Evolutionary conservation across 768 basidiomycete genomes (phyloP), one percentile per base, ranked within the genome.

Genomic region (Trichaptum fuscoviolaceum): DNA sequence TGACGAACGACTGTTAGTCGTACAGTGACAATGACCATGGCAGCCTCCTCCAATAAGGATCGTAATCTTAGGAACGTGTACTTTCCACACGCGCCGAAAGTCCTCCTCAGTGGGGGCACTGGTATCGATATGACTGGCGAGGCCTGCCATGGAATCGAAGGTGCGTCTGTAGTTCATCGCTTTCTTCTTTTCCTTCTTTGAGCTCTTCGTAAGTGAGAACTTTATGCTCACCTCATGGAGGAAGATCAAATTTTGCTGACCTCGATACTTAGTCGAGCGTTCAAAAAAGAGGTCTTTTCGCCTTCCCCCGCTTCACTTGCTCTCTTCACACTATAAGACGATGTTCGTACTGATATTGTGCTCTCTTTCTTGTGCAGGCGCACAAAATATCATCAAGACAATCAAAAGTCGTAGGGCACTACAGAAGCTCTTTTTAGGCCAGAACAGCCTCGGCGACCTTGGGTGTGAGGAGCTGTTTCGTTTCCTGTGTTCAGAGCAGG

Each of bases 391-490:
- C 24, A 84, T 87, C 36, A 70, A 73, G 18, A 70, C 77, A 65
- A 83, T 89, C 61, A 77, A 75, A 3, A 75, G 77, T 24, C 83
- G 83, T n/a, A 77, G 76, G 23, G 67, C 73, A 12, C 83, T 90
- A 34, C 81, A 82, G 24, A 84, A 83, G 70, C 77, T 90, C 27
- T 76, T 84, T 58, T 73, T 89, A 25, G 83, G 85, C 7, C 79
- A 85, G 65, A 90, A 88, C 71, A 70, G 76, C 24, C 79, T 90
- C 9, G 82, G 83, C 9, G 84, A 88, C 71, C 80, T 83, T 17
- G 89, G 89, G 35, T 85, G 84, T 65, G 73, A 79, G 27, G 76
- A 78, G 25, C 75, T 90, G 9, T 86, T 89, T 71, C 74, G 75
- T 20, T 89, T 84, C 71, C 77, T 90, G 7, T 67, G 75, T 27